Conservation (phyloP, 306 rosid species). For the Ceratonia siliqua region DNA sequence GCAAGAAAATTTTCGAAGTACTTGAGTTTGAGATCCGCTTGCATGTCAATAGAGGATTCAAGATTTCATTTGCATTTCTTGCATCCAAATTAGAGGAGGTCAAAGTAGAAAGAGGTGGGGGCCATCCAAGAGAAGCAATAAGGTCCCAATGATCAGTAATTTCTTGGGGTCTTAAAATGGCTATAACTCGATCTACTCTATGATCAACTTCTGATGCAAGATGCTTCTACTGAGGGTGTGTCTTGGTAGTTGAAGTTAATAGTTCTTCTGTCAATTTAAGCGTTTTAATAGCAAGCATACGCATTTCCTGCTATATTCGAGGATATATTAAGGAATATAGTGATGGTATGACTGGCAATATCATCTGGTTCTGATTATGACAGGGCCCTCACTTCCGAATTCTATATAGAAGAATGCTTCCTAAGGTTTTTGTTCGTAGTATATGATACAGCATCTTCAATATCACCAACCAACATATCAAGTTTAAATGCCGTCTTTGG, state of each 20-base stretch:
- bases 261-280: constrained; percentile 67
- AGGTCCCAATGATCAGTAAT: constrained; percentile 84
- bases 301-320: constrained; percentile 64
- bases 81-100: constrained; percentile 46
- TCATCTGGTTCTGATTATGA: constrained; percentile 29
- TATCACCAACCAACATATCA: constrained; percentile 82
- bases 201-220: constrained; percentile 90
- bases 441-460: constrained; percentile 86
- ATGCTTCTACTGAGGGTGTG: constrained; percentile 75
- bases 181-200: constrained; percentile 90
- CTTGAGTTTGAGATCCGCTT: constrained; percentile 70
- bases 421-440: constrained; percentile 69
- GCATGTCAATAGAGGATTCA: constrained; percentile 79
- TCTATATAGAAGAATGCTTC: constrained; percentile 52
- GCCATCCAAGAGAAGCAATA: constrained; percentile 87
- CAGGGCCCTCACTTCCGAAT: constrained; percentile 67
- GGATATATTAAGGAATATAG: constrained; percentile 30
- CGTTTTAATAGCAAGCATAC: constrained; percentile 60
- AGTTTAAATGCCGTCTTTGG: constrained; percentile 91
- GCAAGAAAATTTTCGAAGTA: constrained; percentile 80
- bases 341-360: constrained; percentile 6
- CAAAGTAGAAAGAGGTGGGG: constrained; percentile 74
- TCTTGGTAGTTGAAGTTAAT: constrained; percentile 61
- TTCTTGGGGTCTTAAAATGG: constrained; percentile 89
- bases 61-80: constrained; percentile 46